Evolutionary conservation across 441 rosid genomes (phyloP).

Genomic region (Manihot esculenta): DNA sequence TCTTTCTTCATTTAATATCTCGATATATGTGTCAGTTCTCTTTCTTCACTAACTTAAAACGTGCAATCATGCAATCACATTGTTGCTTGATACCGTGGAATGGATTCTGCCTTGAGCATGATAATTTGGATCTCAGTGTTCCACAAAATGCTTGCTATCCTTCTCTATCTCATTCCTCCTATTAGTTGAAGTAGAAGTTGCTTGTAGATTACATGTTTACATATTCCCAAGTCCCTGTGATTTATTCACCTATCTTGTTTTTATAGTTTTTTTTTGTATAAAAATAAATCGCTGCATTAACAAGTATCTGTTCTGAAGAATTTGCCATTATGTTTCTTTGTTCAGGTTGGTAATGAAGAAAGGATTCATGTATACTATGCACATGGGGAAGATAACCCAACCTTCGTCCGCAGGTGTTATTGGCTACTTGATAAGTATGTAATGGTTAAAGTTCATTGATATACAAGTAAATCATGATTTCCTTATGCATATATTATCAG

Average conservation of each 20-base stretch:
- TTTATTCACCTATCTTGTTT: not conserved
- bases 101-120: not conserved
- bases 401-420: constrained; percentile 96
- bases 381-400: constrained; percentile 81
- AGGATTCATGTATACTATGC: constrained; percentile 99
- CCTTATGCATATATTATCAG: not conserved
- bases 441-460: constrained; percentile 10
- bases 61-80: not conserved
- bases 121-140: not conserved
- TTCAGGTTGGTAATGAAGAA: constrained; percentile 90
- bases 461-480: constrained; percentile 14
- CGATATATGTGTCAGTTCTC: not conserved
- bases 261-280: not conserved
- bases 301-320: constrained; percentile 10
- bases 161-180: not conserved
- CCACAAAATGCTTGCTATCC: not conserved
- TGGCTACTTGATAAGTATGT: constrained; percentile 99
- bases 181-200: not conserved
- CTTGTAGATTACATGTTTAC: not conserved
- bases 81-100: not conserved
- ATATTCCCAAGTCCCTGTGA: not conserved
- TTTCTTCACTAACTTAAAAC: too few species aligned
- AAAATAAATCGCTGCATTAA: not conserved
- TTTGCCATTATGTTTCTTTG: constrained; percentile 21
- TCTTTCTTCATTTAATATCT: not conserved